Base-by-base conservation (phyloP, 805 yeast species). In the Scheffersomyces stipitis region DNA sequence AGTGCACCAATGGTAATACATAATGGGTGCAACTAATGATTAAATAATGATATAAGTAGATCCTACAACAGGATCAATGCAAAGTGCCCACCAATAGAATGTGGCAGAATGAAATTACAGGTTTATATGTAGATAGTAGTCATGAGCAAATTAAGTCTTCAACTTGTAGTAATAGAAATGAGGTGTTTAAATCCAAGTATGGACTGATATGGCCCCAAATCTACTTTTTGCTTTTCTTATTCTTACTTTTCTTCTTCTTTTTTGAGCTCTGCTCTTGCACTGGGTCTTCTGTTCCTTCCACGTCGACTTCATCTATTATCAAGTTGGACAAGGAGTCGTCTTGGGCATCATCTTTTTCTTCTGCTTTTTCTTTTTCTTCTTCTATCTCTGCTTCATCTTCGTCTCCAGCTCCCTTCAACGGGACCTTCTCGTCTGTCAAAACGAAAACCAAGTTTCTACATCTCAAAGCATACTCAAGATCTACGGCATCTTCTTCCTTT, bases 381-480 rank as follows among this genome's bases (percentile, higher is more conserved):
- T 38, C 45, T 16, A 34, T 39, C 26, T 30, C 22, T 10, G 18
- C 33, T 9, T 35, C 34, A 18, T 33, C 42, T n/a, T 30, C 42
- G 12, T 37, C 42, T 8, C 29, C 36, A 2, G 27, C 33, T 3
- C 74, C 73, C 41, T 54, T 58, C 33, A 73, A 42, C 12, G 31
- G 46, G 4, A 70, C 36, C 15, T 42, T 53, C 31, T 67, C 70
- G 8, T 61, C 76, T 3, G 60, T 56, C 43, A 74, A 46, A 0
- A 51, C 48, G 28, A 52, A 45, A 17, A 69, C 42, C 23, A 75
- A 46, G 13, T 44, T 49, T 36, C 60, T 58, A 36, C 79, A 76
- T 41, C 74, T 58, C 12, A 55, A 35, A 1, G 72, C 77, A 39
- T 67, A 66, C 13, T 68, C 72, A 23, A 49, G 55, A 26, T 62